phyloP scores from a whole-genome alignment of 2,329 filamentous ascomycete genomes.

The Sclerotinia borealis region DNA sequence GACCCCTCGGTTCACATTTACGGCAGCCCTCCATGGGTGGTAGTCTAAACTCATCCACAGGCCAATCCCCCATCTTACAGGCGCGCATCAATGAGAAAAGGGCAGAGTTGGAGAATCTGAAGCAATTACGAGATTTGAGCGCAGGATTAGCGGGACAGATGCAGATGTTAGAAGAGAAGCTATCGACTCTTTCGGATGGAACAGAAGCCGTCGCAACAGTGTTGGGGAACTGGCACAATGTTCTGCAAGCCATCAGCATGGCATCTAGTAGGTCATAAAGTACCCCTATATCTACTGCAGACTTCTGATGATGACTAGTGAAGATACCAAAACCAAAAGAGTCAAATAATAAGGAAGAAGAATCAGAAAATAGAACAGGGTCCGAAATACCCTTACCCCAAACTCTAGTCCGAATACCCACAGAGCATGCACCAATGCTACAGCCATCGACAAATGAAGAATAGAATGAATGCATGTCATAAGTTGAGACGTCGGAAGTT shows the following conservation, averaged over 20 bases:
- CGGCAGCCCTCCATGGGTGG: slow-evolving; percentile 54
- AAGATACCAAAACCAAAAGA: slow-evolving; percentile 60
- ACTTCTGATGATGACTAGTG: slow-evolving; percentile 38
- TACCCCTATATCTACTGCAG: neutral
- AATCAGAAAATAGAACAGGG: slow-evolving; percentile 36
- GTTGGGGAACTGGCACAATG: slow-evolving; percentile 47
- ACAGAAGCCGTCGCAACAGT: slow-evolving; percentile 58
- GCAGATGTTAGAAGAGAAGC: slow-evolving; percentile 72
- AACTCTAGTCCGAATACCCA: slow-evolving; percentile 78
- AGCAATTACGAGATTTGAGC: slow-evolving; percentile 71
- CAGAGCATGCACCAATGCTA: slow-evolving; percentile 63
- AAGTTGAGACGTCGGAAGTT: neutral
- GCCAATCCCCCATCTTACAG: slow-evolving; percentile 64
- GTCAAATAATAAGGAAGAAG: slow-evolving; percentile 36
- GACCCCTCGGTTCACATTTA: slow-evolving; percentile 59
- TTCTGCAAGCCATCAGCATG: slow-evolving; percentile 79
- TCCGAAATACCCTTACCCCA: slow-evolving; percentile 57
- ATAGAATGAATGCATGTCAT: slow-evolving; percentile 14
- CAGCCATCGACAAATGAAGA: slow-evolving; percentile 18
- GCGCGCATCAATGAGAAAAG: slow-evolving; percentile 82
- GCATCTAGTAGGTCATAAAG: slow-evolving; percentile 59
- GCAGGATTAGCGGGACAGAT: slow-evolving; percentile 75
- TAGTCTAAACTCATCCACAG: slow-evolving; percentile 38
- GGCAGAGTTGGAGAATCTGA: slow-evolving; percentile 71
- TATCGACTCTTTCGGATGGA: slow-evolving; percentile 71